These are phyloP conservation scores for Leccinum arenicola DNA, from an alignment of 768 basidiomycete species.

Conservation along the genomic window DNA sequence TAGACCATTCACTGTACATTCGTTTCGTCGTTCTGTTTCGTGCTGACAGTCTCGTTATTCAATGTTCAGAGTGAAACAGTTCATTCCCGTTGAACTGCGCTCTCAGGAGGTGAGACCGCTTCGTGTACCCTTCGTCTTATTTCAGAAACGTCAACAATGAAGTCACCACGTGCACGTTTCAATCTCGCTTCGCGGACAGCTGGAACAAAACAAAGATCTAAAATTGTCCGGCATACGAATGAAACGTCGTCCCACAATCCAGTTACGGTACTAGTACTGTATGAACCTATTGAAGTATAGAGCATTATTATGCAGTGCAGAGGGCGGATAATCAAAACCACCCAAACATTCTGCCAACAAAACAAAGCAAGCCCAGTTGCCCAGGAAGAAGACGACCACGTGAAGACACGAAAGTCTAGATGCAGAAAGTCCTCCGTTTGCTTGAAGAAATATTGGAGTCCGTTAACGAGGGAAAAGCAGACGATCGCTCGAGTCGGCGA, in stretches of 20 bases:
- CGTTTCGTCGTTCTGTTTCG: too few species aligned
- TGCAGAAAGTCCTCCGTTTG: background rate
- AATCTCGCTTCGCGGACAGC: background rate
- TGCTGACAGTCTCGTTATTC: too few species aligned
- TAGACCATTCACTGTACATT: too few species aligned
- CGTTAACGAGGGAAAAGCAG: background rate
- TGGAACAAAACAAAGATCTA: background rate
- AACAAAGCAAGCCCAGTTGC: background rate
- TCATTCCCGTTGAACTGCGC: background rate
- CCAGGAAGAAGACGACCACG: background rate
- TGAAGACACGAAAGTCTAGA: slow-evolving; percentile 10
- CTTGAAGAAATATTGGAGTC: background rate
- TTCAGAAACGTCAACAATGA: too few species aligned
- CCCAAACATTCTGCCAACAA: background rate
- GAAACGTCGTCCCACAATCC: background rate
- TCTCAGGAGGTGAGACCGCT: background rate
- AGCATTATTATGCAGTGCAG: background rate
- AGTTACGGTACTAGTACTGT: background rate
- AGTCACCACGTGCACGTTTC: background rate
- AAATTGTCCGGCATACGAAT: background rate
- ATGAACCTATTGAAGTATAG: background rate
- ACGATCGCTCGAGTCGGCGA: background rate
- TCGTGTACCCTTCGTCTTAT: too few species aligned
- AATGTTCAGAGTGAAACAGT: background rate
- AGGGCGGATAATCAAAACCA: background rate